Evolutionary conservation across 352 stramenopile species (phyloP).

Genomic region (Phytophthora agathidicida): DNA sequence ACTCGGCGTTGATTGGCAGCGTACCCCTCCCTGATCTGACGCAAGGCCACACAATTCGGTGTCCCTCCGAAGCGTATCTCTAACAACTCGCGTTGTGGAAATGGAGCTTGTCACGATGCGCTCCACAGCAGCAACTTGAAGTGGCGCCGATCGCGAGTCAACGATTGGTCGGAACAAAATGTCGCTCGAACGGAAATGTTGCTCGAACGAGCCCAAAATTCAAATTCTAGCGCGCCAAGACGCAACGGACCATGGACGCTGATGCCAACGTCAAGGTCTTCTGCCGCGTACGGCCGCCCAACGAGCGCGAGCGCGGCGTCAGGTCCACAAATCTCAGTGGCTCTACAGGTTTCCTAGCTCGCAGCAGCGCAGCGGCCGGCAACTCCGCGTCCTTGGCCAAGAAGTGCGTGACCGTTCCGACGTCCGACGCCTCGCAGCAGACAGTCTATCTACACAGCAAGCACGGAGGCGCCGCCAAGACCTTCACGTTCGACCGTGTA

Average conservation of each 20-base stretch:
- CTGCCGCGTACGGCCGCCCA: slow-evolving; percentile 85
- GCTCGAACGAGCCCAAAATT: slow-evolving; percentile 5
- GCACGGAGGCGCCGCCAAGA: slow-evolving; percentile 46
- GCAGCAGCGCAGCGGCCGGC: slow-evolving; percentile 8
- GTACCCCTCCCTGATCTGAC: too few relatives aligned
- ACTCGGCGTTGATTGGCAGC: too few relatives aligned
- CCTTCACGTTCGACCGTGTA: slow-evolving; percentile 93
- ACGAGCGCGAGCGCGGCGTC: slow-evolving; percentile 67
- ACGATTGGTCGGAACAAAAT: not conserved
- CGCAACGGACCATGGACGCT: slow-evolving; percentile 18
- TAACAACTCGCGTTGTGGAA: too few relatives aligned
- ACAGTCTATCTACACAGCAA: slow-evolving; percentile 68
- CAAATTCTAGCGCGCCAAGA: slow-evolving; percentile 21
- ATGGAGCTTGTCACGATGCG: too few relatives aligned
- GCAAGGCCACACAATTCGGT: too few relatives aligned
- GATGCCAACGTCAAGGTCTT: slow-evolving; percentile 87
- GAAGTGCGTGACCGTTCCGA: slow-evolving; percentile 69
- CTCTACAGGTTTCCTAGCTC: slow-evolving; percentile 24
- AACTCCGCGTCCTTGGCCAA: slow-evolving; percentile 43
- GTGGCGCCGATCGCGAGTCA: too few relatives aligned
- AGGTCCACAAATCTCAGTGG: not conserved
- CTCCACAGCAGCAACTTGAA: too few relatives aligned
- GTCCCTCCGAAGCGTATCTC: too few relatives aligned
- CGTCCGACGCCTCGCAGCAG: slow-evolving; percentile 51
- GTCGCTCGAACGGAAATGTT: not conserved